Conservation (phyloP, 495 filamentous ascomycete species). For the Bombardia bombarda region DNA sequence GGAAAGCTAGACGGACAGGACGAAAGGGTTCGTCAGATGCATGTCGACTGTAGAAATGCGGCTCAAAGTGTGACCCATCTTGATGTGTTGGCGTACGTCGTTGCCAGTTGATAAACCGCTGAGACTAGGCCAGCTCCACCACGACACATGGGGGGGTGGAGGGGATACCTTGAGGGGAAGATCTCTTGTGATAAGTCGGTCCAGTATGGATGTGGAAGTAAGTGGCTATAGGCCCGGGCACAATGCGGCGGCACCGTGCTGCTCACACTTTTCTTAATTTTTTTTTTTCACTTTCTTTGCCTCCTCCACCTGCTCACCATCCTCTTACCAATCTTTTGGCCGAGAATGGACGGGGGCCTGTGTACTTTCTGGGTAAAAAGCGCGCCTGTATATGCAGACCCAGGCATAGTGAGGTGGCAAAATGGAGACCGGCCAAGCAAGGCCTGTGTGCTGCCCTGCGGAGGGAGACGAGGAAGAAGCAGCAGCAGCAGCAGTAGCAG, state of each 20-base stretch:
- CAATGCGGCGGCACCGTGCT: constrained; percentile 33
- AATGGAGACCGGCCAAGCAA: constrained; percentile 31
- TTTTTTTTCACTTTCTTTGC: constrained; percentile 1
- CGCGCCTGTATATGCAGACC: constrained; percentile 34
- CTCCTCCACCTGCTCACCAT: constrained; percentile 3
- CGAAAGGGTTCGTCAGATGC: constrained; percentile 42
- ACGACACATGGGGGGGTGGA: constrained; percentile 43
- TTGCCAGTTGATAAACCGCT: constrained; percentile 67
- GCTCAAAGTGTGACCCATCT: constrained; percentile 55
- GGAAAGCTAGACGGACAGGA: constrained; percentile 38
- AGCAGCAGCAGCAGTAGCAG: no score
- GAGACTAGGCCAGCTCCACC: constrained; percentile 55
- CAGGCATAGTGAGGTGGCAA: constrained; percentile 37
- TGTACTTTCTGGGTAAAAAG: constrained; percentile 26
- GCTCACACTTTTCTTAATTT: constrained; percentile 15
- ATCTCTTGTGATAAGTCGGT: constrained; percentile 39
- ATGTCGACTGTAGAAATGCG: constrained; percentile 46
- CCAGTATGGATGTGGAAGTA: constrained; percentile 29
- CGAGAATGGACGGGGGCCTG: constrained; percentile 21
- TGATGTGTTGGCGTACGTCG: constrained; percentile 91
- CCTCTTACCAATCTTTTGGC: constrained; percentile 19
- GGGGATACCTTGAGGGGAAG: constrained; percentile 34
- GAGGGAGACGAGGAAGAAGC: neutral
- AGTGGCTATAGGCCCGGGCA: constrained; percentile 28
- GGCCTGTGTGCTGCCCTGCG: constrained; percentile 28